Evolutionary conservation across 1,284 basidiomycete species (phyloP).

Genomic region (Laetiporus sulphureus): DNA sequence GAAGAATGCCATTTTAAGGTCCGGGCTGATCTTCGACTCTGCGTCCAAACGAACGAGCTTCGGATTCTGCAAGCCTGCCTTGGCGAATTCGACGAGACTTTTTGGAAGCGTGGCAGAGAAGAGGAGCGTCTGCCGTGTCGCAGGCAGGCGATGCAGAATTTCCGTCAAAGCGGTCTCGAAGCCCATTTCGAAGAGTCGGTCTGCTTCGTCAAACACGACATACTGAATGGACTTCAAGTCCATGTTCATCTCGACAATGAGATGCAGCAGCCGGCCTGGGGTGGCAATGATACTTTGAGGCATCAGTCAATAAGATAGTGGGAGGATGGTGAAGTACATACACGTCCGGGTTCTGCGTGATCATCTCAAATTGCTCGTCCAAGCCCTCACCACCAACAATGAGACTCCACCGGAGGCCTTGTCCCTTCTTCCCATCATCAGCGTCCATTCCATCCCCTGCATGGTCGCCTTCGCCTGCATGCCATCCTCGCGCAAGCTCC

Average conservation of each 20-base stretch:
- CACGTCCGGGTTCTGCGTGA: constrained; percentile 93
- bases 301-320: constrained; percentile 10
- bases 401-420: constrained; percentile 85
- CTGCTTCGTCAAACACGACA: constrained; percentile 97
- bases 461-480: constrained; percentile 47
- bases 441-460: constrained; percentile 59
- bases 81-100: constrained; percentile 94
- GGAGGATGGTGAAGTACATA: constrained; percentile 36
- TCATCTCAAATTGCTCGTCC: constrained; percentile 96
- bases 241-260: constrained; percentile 95
- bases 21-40: constrained; percentile 92
- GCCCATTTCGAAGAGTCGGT: constrained; percentile 97
- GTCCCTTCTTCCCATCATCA: constrained; percentile 52
- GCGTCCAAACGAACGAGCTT: constrained; percentile 93
- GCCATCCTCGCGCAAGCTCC: constrained; percentile 80
- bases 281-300: constrained; percentile 84
- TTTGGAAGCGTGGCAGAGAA: constrained; percentile 98
- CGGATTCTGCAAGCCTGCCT: constrained; percentile 91
- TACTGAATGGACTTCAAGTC: constrained; percentile 87
- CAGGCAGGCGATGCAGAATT: constrained; percentile 83
- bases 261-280: constrained; percentile 92
- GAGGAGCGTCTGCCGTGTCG: constrained; percentile 84
- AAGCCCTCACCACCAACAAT: constrained; percentile 94
- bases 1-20: constrained; percentile 93
- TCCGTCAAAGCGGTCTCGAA: constrained; percentile 91